These are phyloP conservation scores for Phytophthora niederhauseri DNA, from an alignment of 352 stramenopile species.

Conservation along the genomic window DNA sequence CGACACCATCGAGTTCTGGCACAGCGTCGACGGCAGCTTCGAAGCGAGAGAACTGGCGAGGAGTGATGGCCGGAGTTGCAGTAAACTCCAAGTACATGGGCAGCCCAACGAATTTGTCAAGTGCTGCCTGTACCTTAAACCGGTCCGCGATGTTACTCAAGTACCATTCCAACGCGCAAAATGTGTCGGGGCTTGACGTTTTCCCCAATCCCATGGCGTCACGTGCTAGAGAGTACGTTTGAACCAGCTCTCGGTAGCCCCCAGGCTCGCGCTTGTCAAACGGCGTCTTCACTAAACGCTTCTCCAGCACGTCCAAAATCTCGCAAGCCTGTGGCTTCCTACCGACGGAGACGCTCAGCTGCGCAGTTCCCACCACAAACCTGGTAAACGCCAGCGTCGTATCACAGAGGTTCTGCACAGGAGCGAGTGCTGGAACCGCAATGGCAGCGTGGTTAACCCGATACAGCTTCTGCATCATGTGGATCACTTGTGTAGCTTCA, in stretches of 20 bases:
- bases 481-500: conserved; percentile 20
- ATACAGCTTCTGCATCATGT: conserved; percentile 39
- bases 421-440: conserved; percentile 4
- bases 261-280: conserved; percentile 13
- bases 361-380: conserved; percentile 22
- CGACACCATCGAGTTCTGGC: conserved; percentile 17
- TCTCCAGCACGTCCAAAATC: conserved; percentile 32
- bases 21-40: not conserved
- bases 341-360: conserved; percentile 17
- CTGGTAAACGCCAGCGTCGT: conserved; percentile 19
- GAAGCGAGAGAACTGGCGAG: conserved; percentile 8
- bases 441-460: conserved; percentile 22
- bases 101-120: conserved; percentile 2
- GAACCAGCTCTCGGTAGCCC: conserved; percentile 15
- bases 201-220: conserved; percentile 17
- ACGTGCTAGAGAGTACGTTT: conserved; percentile 17
- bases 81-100: conserved; percentile 10
- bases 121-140: conserved; percentile 4
- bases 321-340: conserved; percentile 25
- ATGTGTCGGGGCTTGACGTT: conserved; percentile 9
- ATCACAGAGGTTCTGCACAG: conserved; percentile 20
- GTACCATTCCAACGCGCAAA: conserved; percentile 17
- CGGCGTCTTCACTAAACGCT: conserved; percentile 25
- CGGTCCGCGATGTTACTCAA: conserved; percentile 10
- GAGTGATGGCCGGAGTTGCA: not conserved